A percentile compares a stretch with the other conserved stretches of the same genome.
These are phyloP conservation scores for Dianthus caryophyllus DNA, from an alignment of 148 eudicot genomes.

Conservation along the genomic window DNA sequence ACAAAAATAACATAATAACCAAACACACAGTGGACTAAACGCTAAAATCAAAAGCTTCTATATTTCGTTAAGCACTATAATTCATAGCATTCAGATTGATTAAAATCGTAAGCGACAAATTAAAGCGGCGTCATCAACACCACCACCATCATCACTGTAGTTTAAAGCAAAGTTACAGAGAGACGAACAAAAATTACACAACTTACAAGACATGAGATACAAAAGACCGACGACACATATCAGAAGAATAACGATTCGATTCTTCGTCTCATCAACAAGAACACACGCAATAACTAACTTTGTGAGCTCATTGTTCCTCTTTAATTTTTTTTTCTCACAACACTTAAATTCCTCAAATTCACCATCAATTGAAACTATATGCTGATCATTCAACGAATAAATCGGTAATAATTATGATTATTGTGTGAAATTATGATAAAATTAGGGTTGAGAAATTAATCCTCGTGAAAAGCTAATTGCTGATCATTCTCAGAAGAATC, in stretches of 20 bases:
- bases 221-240: slow-evolving; percentile 71
- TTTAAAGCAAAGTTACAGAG: neutral
- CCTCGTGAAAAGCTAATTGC: neutral
- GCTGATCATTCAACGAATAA: neutral
- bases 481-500: neutral
- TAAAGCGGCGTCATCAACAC: too few relatives aligned
- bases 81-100: neutral
- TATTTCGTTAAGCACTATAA: neutral
- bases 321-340: too few relatives aligned
- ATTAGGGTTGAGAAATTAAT: neutral
- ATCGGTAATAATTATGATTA: neutral
- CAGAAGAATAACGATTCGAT: slow-evolving; percentile 58
- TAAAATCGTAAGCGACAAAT: too few relatives aligned
- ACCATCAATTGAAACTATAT: neutral
- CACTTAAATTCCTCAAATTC: slow-evolving; percentile 6
- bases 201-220: slow-evolving; percentile 89
- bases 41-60: neutral
- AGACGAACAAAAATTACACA: neutral
- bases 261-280: slow-evolving; percentile 82
- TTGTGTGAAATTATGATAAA: neutral
- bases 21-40: too few relatives aligned
- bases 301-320: slow-evolving; percentile 46
- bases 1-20: too few relatives aligned
- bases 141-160: too few relatives aligned
- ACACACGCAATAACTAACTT: slow-evolving; percentile 47